These are phyloP conservation scores for Zasmidium angulare DNA, from an alignment of 2,329 filamentous ascomycete species.

Conservation along the genomic window DNA sequence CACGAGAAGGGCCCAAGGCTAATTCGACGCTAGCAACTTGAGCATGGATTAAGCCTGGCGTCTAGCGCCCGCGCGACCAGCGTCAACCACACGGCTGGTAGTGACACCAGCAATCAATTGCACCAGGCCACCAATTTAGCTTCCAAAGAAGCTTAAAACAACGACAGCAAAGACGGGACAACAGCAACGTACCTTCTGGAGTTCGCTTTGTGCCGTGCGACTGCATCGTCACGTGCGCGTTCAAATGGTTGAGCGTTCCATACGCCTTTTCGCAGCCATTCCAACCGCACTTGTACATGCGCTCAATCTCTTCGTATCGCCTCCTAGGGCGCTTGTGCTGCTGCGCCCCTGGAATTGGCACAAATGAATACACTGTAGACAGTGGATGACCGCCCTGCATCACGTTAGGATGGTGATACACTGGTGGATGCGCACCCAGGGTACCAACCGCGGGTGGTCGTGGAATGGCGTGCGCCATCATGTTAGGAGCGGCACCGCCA, in stretches of 20 bases:
- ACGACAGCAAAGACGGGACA: conserved; percentile 9
- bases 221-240: conserved; percentile 98
- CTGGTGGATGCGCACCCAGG: conserved; percentile 24
- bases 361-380: conserved; percentile 93
- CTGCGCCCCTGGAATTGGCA: conserved; percentile 93
- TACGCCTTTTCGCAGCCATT: conserved; percentile 99
- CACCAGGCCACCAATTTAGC: conserved; percentile 10
- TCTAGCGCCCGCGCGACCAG: conserved; percentile 33
- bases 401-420: conserved; percentile 30
- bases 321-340: conserved; percentile 94
- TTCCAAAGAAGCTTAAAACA: conserved; percentile 17
- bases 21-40: conserved; percentile 32
- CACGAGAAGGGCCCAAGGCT: conserved; percentile 25
- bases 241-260: conserved; percentile 93
- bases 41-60: conserved; percentile 26
- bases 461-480: conserved; percentile 58
- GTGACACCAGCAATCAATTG: conserved; percentile 20
- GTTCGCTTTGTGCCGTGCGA: conserved; percentile 92
- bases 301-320: conserved; percentile 96
- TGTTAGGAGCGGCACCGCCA: conserved; percentile 56
- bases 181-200: conserved; percentile 76
- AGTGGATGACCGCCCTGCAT: conserved; percentile 52
- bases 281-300: conserved; percentile 99
- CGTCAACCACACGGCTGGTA: conserved; percentile 26
- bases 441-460: conserved; percentile 62